A percentile compares a stretch with the other conserved stretches of the same genome.
Conservation (phyloP, 352 stramenopile species). For the Globisporangium carolinianum region DNA sequence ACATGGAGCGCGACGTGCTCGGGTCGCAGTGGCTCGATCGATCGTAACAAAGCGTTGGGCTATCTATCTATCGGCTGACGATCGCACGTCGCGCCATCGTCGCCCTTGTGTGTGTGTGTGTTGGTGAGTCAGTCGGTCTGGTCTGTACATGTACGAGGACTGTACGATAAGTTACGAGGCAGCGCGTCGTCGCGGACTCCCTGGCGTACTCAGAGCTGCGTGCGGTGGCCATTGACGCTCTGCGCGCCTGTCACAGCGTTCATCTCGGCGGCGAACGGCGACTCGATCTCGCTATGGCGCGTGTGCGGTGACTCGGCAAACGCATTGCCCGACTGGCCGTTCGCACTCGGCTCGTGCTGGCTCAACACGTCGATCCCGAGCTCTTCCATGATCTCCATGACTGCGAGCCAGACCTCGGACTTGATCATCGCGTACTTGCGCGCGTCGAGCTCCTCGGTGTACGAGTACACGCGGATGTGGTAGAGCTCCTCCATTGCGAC, state of each 20-base stretch:
- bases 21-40: conserved; percentile 14
- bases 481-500: conserved; percentile 85
- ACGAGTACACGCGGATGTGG: conserved; percentile 79
- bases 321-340: conserved; percentile 12
- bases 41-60: background rate
- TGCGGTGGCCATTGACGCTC: conserved; percentile 20
- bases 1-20: conserved; percentile 15
- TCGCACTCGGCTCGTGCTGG: conserved; percentile 5
- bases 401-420: conserved; percentile 82
- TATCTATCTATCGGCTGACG: too few species aligned
- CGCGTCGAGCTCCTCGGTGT: conserved; percentile 80
- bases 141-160: too few species aligned
- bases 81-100: too few species aligned
- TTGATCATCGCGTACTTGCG: conserved; percentile 87
- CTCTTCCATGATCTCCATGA: conserved; percentile 88
- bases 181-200: too few species aligned
- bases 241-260: conserved; percentile 41
- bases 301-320: conserved; percentile 32
- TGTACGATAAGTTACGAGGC: conserved; percentile 11
- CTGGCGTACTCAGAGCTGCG: conserved; percentile 24
- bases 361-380: conserved; percentile 55
- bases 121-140: too few species aligned
- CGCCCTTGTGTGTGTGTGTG: too few species aligned
- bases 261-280: conserved; percentile 54
- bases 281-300: conserved; percentile 19